Base-by-base conservation (phyloP, 2,329 filamentous ascomycete genomes). In the Fusarium miscanthi region DNA sequence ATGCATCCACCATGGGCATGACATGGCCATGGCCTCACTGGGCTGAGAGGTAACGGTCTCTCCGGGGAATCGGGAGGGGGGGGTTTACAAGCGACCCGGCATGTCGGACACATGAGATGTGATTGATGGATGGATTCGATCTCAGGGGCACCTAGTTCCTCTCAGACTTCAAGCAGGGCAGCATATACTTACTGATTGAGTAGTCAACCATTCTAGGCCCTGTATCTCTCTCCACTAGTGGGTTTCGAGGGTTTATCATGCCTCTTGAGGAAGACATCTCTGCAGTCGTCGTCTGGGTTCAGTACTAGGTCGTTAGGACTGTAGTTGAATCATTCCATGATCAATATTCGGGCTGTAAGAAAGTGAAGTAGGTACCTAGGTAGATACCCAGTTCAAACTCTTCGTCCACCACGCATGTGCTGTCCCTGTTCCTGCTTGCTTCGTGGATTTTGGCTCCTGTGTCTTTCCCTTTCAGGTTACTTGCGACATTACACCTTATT, bases 21-120 rank as follows among this genome's bases (percentile, higher is more conserved):
- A n/a, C 53, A 59, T 53, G 27, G 12, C 27, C 62, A 66, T 72
- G 69, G 69, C 69, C 69, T 72, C 69, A 56, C 69, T 71, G 63
- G 69, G 69, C 69, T 71, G 69, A 72, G 43, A 40, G 23, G 37
- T 40, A 57, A 51, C 56, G 61, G 49, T 60, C 60, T 52, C 41
- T 30, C 53, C 54, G 40, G 48, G 23, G 21, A 27, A 38, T 59
- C 43, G 60, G 27, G 59, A 43, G 17, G 56, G 42, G 23, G 25
- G 17, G 33, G 31, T 42, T 62, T 41, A 25, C 46, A 52, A n/a
- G 59, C 31, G 60, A 58, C 63, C 63, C 42, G 48, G 60, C 42
- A 66, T 48, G 48, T 57, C 25, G 60, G 48, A 65, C 33, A 33
- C 25, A 38, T 63, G 45, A 62, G 56, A 60, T 61, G n/a, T 46